These are phyloP conservation scores for Geum urbanum DNA, from an alignment of 306 rosid species.

Conservation along the genomic window DNA sequence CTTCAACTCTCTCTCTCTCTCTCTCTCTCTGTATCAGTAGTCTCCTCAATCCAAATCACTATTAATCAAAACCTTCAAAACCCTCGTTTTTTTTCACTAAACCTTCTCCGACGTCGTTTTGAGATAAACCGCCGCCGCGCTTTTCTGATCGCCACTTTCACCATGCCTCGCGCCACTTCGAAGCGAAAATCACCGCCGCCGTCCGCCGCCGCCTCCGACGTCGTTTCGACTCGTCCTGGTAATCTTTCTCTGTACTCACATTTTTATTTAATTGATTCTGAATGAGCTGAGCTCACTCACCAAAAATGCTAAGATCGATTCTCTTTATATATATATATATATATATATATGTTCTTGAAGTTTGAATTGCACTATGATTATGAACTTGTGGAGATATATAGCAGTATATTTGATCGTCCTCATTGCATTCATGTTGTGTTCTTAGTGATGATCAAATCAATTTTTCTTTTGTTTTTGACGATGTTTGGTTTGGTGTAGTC, in stretches of 20 bases:
- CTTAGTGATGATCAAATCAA: neutral
- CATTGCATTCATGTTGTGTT: neutral
- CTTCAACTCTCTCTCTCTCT: neutral
- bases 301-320: neutral
- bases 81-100: neutral
- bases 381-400: neutral
- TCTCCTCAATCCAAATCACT: neutral
- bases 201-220: conserved; percentile 30
- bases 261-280: conserved; percentile 14
- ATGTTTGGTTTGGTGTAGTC: neutral
- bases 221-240: conserved; percentile 49
- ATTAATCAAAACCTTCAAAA: neutral
- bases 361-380: neutral
- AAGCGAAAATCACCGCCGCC: conserved; percentile 52
- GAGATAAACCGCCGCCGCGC: neutral
- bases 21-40: neutral
- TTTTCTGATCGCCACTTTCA: neutral
- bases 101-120: neutral
- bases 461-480: neutral
- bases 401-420: neutral
- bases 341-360: neutral
- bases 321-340: neutral
- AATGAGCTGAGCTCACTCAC: conserved; percentile 4
- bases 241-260: conserved; percentile 13
- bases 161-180: conserved; percentile 56